Conservation (phyloP, 2,329 filamentous ascomycete genomes). For the Epichloe elymi region DNA sequence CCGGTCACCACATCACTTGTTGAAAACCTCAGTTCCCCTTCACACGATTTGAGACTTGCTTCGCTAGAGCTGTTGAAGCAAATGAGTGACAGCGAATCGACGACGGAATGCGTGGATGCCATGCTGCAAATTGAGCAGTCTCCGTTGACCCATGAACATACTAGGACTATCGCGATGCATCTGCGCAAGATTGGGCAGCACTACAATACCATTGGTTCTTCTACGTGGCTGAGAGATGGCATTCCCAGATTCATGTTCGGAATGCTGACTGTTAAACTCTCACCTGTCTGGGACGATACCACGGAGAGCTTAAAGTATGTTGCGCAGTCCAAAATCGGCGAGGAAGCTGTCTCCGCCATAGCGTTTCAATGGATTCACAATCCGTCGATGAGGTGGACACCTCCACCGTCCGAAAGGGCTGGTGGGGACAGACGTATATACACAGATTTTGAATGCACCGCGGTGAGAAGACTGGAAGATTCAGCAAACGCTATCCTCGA, state of each 20-base stretch:
- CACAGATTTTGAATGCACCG: constrained; percentile 77
- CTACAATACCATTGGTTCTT: constrained; percentile 46
- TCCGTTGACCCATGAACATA: constrained; percentile 61
- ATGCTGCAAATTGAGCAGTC: constrained; percentile 74
- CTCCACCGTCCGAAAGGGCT: constrained; percentile 23
- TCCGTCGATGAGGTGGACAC: constrained; percentile 41
- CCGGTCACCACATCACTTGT: constrained; percentile 52
- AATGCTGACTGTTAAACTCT: constrained; percentile 70
- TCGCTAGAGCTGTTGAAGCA: constrained; percentile 60
- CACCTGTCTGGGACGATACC: constrained; percentile 79
- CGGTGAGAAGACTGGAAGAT: constrained; percentile 47
- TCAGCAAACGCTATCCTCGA: constrained; percentile 38
- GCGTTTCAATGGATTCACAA: constrained; percentile 66
- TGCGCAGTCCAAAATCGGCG: constrained; percentile 54
- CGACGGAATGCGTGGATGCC: constrained; percentile 21
- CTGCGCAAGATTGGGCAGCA: constrained; percentile 59
- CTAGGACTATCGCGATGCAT: constrained; percentile 69
- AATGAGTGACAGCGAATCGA: constrained; percentile 26
- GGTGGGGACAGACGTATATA: constrained; percentile 26
- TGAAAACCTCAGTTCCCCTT: constrained; percentile 61
- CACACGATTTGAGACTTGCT: constrained; percentile 58
- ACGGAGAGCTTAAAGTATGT: constrained; percentile 64
- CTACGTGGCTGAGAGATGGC: constrained; percentile 55
- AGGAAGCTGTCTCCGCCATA: constrained; percentile 57
- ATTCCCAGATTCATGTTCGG: constrained; percentile 80